Base-by-base conservation (phyloP, 1,284 basidiomycete genomes). In the Cutaneotrichosporon sp. region DNA sequence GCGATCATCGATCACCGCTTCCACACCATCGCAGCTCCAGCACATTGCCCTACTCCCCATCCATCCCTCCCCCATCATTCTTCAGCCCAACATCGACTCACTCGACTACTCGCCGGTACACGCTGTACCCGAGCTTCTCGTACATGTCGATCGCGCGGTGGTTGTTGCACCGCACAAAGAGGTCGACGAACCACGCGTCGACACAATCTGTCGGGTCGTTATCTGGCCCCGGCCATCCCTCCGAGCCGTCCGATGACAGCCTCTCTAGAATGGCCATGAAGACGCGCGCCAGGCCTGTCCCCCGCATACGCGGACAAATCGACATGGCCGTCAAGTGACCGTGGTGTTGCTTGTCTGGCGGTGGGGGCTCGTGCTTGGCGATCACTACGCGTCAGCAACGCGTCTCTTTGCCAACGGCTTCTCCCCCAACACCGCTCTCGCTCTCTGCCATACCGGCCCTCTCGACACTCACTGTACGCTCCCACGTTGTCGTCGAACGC, bases 151-250 rank as follows among this genome's bases (percentile, higher is more conserved):
- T 75, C 56, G 80, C 80, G 49, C 79, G 68, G 18, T 62, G 61
- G 65, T 81, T 81, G 65, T 79, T 81, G 66, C 79, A 80, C 55
- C 80, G 63, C 49, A 81, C 80, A 53, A 81, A 81, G 21, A 81
- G 69, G 62, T 81, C 80, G 52, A 81, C 74, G 63, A 81, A 81
- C 71, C 70, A 81, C 22, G 79, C 76, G 65, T 80, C 72, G 22
- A 77, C 76, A 14, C 71, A 72, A 60, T 80, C 77, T 46, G 62
- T 51, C 14, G 18, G 32, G 9, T 50, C 51, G 16, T 53, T 47
- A 46, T n/a, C 49, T 55, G 31, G 46, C 21, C 30, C 47, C 50
- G 63, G 18, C 70, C 68, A 51, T 57, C 68, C 68, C 6, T 63
- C 68, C 5, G 53, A 56, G 1, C 68, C 68, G 16, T 71, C 70